Base-by-base conservation (phyloP, 106 monocot genomes). In the Cymbidium sinense region DNA sequence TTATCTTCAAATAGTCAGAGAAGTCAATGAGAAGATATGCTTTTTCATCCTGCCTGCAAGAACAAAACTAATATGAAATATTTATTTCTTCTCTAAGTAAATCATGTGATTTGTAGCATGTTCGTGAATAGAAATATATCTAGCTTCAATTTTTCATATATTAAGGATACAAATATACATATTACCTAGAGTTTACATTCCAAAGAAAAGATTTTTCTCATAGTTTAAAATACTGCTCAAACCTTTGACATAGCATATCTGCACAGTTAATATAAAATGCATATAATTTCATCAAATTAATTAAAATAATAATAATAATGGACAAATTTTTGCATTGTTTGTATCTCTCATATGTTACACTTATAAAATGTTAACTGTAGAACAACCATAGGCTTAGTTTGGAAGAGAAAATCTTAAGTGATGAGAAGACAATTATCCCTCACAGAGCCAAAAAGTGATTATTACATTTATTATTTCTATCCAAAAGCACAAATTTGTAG, bases 11-110 rank as follows among this genome's bases (percentile, higher is more conserved):
- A 62, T 84, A 79, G 74, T 92, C 92, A 19, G 94, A 94, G 54
- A 98, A 98, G 77, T 98, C 98, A 76, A 98, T 94, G 2, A 98
- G 92, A 81, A 98, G 94, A 83, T 85, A 94, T 5, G 94, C 77
- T 81, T 84, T 88, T 73, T 85, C 82, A 52, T 35, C 81, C 78
- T 82, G 81, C 89, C 96, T 96, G 83, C 80, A 80, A 86, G 73
- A 69, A 54, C 36, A 61, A 8, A 61, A 5, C 70, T 13, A 74
- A 44, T 1, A 11, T 21, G 27, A 23, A 74, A 74, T 43, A 1
- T 12, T 44, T 74, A 74, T 21, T 33, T 71, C 19, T n/a, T 37
- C 31, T 2, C 67, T 67, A 2, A 30, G n/a, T 15, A 67, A 67
- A 17, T 67, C 33, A 1, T 11, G 30, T 33, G 1, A 58, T n/a